A percentile compares a stretch with the other conserved stretches of the same genome.
phyloP scores from a whole-genome alignment of 2,329 filamentous ascomycete species.

The Davidsoniella virescens region DNA sequence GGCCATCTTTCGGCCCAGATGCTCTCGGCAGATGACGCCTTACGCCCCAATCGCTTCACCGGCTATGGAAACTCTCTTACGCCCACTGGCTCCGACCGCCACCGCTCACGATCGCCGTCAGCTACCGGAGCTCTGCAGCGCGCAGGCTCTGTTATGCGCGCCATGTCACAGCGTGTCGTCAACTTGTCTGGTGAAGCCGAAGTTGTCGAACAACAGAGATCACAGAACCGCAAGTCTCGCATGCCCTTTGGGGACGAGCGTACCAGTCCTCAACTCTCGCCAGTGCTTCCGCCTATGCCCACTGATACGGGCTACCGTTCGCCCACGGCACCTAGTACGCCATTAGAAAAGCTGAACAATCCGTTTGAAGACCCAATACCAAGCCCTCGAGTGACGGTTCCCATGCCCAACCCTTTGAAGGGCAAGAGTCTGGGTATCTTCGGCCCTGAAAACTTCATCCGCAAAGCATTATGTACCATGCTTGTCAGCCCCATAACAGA shows the following conservation, averaged over 20 bases:
- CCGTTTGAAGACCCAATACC: constrained; percentile 13
- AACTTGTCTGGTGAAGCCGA: constrained; percentile 92
- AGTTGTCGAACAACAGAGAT: constrained; percentile 54
- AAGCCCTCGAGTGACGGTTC: constrained; percentile 12
- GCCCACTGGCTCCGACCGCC: constrained; percentile 29
- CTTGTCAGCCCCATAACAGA: constrained; percentile 78
- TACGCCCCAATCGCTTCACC: constrained; percentile 11
- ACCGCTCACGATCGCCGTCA: constrained; percentile 46
- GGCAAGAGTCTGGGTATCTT: constrained; percentile 81
- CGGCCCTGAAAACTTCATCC: constrained; percentile 56
- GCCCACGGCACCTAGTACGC: constrained; percentile 16
- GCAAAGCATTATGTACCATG: constrained; percentile 62
- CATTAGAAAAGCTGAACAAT: constrained; percentile 9
- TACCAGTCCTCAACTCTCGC: constrained; percentile 19
- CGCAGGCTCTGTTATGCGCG: constrained; percentile 60
- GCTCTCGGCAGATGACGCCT: constrained; percentile 11
- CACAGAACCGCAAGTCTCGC: constrained; percentile 43
- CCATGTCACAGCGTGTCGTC: constrained; percentile 93
- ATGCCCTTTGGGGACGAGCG: constrained; percentile 37
- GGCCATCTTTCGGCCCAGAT: constrained; percentile 3
- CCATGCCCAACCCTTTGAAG: constrained; percentile 53
- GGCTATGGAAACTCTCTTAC: constrained; percentile 39
- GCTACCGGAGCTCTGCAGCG: constrained; percentile 47
- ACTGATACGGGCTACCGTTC: constrained; percentile 33
- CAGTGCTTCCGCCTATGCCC: constrained; percentile 18